Evolutionary conservation across 1,284 basidiomycete genomes (phyloP).

Genomic region (Cutaneotrichosporon cyanovorans): DNA sequence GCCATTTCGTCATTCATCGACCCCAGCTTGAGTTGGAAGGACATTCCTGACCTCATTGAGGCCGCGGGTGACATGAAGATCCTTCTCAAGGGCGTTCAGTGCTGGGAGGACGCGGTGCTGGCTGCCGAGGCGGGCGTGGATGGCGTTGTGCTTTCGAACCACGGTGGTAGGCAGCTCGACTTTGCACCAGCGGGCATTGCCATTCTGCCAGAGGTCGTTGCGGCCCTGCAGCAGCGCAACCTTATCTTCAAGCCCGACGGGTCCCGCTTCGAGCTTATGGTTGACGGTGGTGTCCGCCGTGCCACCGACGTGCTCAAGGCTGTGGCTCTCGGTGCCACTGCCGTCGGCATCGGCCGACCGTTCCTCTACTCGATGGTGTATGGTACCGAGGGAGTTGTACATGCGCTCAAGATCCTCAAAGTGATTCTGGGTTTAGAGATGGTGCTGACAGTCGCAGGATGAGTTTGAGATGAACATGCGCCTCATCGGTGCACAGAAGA

Average conservation of each 20-base stretch:
- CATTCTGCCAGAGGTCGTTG: conserved; percentile 77
- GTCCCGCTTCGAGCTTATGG: conserved; percentile 70
- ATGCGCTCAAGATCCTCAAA: conserved; percentile 66
- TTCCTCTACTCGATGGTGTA: conserved; percentile 86
- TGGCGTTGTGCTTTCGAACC: conserved; percentile 63
- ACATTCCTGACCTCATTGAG: conserved; percentile 77
- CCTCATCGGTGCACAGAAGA: conserved; percentile 68
- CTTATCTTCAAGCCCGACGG: conserved; percentile 47
- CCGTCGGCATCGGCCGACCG: conserved; percentile 62
- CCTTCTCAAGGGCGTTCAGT: conserved; percentile 85
- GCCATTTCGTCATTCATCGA: conserved; percentile 97
- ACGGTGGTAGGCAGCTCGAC: conserved; percentile 74
- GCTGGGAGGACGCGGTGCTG: conserved; percentile 85
- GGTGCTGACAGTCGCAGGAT: conserved; percentile 59
- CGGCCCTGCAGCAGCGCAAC: conserved; percentile 58
- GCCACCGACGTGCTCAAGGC: conserved; percentile 91
- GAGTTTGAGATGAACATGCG: conserved; percentile 94
- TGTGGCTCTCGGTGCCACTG: conserved; percentile 81
- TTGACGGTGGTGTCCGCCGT: conserved; percentile 86
- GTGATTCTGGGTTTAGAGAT: conserved; percentile 47
- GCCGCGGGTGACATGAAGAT: conserved; percentile 83
- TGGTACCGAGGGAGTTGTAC: conserved; percentile 69
- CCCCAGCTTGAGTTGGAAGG: conserved; percentile 76
- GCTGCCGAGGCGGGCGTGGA: conserved; percentile 76
- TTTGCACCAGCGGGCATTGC: conserved; percentile 85